Percentiles rank a stretch among this genome's conserved stretches.
Evolutionary conservation across 441 rosid species (phyloP).

Genomic region (Melastoma candidum): DNA sequence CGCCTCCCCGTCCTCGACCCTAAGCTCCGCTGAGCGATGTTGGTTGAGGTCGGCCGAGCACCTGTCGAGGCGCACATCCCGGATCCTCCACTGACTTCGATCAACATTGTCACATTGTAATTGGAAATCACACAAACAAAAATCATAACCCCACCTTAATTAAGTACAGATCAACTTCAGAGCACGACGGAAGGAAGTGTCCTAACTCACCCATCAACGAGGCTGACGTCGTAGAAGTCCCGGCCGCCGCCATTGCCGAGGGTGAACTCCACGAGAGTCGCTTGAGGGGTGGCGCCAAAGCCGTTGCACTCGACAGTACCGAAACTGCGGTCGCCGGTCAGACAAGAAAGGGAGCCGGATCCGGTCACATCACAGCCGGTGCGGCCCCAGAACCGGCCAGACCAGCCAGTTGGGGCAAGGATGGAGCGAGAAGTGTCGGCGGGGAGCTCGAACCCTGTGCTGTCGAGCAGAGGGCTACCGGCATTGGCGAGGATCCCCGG

Average conservation of each 20-base stretch:
- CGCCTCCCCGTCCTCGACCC: conserved; percentile 41
- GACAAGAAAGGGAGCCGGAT: conserved; percentile 39
- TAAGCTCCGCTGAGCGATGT: conserved; percentile 48
- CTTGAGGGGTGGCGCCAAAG: conserved; percentile 59
- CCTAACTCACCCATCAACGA: conserved; percentile 37
- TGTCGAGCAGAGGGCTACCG: conserved; percentile 45
- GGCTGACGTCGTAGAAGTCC: conserved; percentile 61
- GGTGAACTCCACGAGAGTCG: conserved; percentile 59
- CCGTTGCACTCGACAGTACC: conserved; percentile 50
- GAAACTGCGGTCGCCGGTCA: conserved; percentile 54
- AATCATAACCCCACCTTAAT: not conserved
- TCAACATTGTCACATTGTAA: conserved; percentile 50
- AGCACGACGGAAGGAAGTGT: too few species aligned
- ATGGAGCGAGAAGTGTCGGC: conserved; percentile 42
- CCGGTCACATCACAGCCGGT: conserved; percentile 45
- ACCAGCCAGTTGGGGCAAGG: conserved; percentile 62
- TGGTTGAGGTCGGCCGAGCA: conserved; percentile 45
- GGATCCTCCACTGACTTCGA: conserved; percentile 46
- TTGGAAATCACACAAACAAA: not conserved
- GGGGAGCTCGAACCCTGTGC: conserved; percentile 59
- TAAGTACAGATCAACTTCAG: too few species aligned
- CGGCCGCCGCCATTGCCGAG: conserved; percentile 43
- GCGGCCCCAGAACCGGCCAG: conserved; percentile 65
- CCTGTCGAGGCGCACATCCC: conserved; percentile 43
- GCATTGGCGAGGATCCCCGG: conserved; percentile 60